These are phyloP conservation scores for Garcileccinum viscosum DNA, from an alignment of 1,284 basidiomycete genomes.

Conservation along the genomic window DNA sequence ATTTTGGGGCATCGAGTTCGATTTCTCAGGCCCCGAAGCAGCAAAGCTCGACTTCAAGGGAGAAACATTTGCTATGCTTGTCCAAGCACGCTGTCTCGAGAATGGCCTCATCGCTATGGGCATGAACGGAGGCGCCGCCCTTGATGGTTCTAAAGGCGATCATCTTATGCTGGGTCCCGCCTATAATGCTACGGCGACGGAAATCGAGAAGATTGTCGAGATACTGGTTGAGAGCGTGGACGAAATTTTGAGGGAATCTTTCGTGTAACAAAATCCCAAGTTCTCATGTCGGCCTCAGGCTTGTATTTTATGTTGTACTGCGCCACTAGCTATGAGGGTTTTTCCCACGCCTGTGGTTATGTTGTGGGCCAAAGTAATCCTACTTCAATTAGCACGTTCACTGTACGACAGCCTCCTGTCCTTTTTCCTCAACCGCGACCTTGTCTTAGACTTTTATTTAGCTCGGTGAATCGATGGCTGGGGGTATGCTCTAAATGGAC, in stretches of 20 bases:
- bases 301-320: conserved; percentile 2
- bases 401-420: conserved; percentile 20
- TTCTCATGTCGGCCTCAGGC: neutral
- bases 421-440: conserved; percentile 36
- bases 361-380: conserved; percentile 30
- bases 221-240: conserved; percentile 68
- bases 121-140: conserved; percentile 69
- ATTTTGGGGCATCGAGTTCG: conserved; percentile 86
- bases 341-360: conserved; percentile 41
- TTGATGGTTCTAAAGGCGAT: conserved; percentile 75
- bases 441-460: conserved; percentile 30
- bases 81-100: conserved; percentile 69
- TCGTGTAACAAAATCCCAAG: conserved; percentile 13
- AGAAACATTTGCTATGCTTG: conserved; percentile 60
- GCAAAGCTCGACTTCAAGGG: conserved; percentile 56
- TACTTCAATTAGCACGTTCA: conserved; percentile 35
- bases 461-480: conserved; percentile 74
- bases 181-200: conserved; percentile 71
- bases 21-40: conserved; percentile 55
- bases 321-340: conserved; percentile 17
- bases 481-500: conserved; percentile 85
- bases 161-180: conserved; percentile 75
- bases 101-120: conserved; percentile 76
- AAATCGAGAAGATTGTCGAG: conserved; percentile 71
- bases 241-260: conserved; percentile 55